Percentiles rank a stretch among this genome's conserved stretches.
Evolutionary conservation across 129 eudicot genomes (phyloP).

Genomic region (Arctium lappa): DNA sequence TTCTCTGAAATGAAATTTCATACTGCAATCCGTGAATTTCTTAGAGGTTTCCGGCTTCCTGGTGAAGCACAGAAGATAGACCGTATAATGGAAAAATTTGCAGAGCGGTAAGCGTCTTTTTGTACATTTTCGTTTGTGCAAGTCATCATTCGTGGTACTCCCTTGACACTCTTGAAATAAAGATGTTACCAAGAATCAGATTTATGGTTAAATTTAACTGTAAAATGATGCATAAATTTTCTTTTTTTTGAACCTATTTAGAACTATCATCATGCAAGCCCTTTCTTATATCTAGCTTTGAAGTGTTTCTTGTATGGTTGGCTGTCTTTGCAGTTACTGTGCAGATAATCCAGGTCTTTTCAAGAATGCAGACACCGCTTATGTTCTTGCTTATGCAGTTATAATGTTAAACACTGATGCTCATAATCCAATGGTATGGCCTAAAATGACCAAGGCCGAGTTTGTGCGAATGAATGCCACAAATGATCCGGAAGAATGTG

Average conservation of each 20-base stretch:
- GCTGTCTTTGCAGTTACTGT: constrained; percentile 64
- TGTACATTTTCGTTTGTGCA: constrained; percentile 12
- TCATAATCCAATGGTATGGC: constrained; percentile 96
- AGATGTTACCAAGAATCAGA: neutral
- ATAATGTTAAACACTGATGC: constrained; percentile 98
- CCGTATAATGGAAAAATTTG: constrained; percentile 96
- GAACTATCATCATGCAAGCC: constrained; percentile 9
- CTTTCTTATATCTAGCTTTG: neutral
- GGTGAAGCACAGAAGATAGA: constrained; percentile 99
- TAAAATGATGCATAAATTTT: neutral
- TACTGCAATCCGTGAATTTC: constrained; percentile 86
- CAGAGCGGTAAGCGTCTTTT: constrained; percentile 77
- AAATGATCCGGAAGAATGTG: constrained; percentile 82
- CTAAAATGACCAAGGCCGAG: constrained; percentile 88
- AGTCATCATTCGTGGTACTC: neutral
- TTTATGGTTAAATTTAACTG: constrained; percentile 16
- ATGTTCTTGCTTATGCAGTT: constrained; percentile 97
- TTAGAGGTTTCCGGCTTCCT: constrained; percentile 94
- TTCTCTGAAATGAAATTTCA: constrained; percentile 85
- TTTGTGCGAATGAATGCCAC: constrained; percentile 78
- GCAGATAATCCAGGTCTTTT: constrained; percentile 94
- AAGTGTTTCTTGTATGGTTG: neutral
- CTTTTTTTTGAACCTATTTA: neutral
- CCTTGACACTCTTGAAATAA: neutral
- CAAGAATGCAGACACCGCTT: constrained; percentile 98